Evolutionary conservation across 2,329 filamentous ascomycete species (phyloP), one percentile per base, ranked within the genome.

Genomic region (Trichoderma brevicompactum): DNA sequence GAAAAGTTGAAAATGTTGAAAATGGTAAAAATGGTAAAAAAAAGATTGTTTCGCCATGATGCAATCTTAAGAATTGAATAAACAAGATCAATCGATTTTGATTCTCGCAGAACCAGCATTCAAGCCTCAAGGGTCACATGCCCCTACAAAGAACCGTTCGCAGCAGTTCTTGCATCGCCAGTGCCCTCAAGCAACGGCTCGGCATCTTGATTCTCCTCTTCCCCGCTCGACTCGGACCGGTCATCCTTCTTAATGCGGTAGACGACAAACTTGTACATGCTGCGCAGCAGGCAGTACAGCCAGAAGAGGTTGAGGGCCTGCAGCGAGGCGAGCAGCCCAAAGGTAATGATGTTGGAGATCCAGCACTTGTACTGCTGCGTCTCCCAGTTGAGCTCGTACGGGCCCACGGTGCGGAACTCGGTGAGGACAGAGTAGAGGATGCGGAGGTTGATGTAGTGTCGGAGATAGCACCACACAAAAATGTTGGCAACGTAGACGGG

Each of bases 401-500:
- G 88, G 0, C 90, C 91, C 64, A 93, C 81, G 36, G 88, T 91
- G 70, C 83, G 80, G 79, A 91, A 92, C 72, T 92, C 87, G 70
- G 87, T 91, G 71, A 92, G 85, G 65, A 92, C 83, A 36, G 89
- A 91, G 76, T 81, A 87, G 73, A 94, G 83, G 76, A 94, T 92
- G 73, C 83, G 82, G 52, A 94, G 83, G 79, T 94, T 94, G 74
- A 92, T 82, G 79, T 89, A 93, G 79, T 97, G 94, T 54, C 94
- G 92, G 67, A 94, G 82, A 80, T 97, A 97, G 72, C 92, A 88
- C 94, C 94, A 97, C 67, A 89, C 82, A 68, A 80, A 80, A 76
- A 95, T 90, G 80, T 96, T 97, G 71, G 90, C 69, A 73, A 85
- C 86, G 78, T 94, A 97, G 81, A 94, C 96, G 12, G 92, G 92